Base-by-base conservation (phyloP, 176 grass and related monocot genomes). In the Ananas comosus region DNA sequence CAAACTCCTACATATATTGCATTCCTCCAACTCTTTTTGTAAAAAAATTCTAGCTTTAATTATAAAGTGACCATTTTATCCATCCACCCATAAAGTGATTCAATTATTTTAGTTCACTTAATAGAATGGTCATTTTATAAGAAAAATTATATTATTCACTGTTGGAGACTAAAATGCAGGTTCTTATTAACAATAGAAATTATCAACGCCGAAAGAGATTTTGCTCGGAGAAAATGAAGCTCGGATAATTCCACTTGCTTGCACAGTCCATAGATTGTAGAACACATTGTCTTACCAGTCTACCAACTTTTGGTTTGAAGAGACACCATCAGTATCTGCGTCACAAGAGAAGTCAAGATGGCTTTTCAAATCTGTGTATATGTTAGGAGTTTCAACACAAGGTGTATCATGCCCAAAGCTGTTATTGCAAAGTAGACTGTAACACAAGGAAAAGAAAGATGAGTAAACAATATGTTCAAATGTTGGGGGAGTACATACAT, bases 401-500 rank as follows among this genome's bases (percentile, higher is more conserved):
- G 49, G 64, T 77, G 5, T 86, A 47, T 51, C 78, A 23, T 80
- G 77, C 64, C 81, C 75, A 75, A 99, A 86, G 77, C 47, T 87
- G 65, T 93, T 99, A 58, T 84, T 81, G 61, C 78, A 93, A 86
- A 99, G 82, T 68, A 99, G 86, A 81, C 94, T 99, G 87, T 74
- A 69, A 68, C 47, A 77, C 33, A 42, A 63, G 18, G 78, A 83
- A 51, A 65, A 61, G 21, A 48, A 18, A 66, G 9, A 33, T 51
- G 4, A 16, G 49, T 27, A 72, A 21, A 78, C 58, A 50, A 72
- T 10, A 56, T 71, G n/a, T 33, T 66, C 79, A 67, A 11, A 48
- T 70, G 66, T 23, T 67, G 21, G 21, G 50, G 53, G 72, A 72
- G 47, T 0, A 63, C 76, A 68, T 16, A 77, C 16, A 64, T 57